Base-by-base conservation (phyloP, 805 yeast species). In the Ogataea pilisensis region DNA sequence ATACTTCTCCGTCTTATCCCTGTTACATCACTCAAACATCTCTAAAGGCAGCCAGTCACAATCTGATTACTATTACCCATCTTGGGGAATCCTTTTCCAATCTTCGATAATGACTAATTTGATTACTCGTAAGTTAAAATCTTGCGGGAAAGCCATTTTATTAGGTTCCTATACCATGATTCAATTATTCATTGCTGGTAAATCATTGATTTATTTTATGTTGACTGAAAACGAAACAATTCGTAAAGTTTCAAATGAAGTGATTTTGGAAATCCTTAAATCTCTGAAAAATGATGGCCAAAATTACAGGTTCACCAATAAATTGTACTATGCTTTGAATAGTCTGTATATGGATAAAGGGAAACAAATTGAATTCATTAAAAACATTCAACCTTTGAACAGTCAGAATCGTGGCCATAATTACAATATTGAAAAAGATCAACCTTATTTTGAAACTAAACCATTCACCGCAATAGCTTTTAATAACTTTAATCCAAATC, bases 41-140 rank as follows among this genome's bases (percentile, higher is more conserved):
- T 24, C 35, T 17, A 21, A 19, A 11, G n/a, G 34, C n/a, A n/a
- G n/a, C n/a, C n/a, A n/a, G n/a, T n/a, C n/a, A n/a, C n/a, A n/a
- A n/a, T n/a, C n/a, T n/a, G n/a, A n/a, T n/a, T n/a, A 17, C 25
- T 44, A 46, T 26, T 28, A 37, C n/a, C 48, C 55, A 11, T 53
- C 57, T 3, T 48, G 54, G 51, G 56, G 51, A 2, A 41, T 51
- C 11, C 19, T 51, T 5, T 42, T 51, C 16, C 47, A 43, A 37
- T 41, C 42, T 25, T 37, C 48, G n/a, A 14, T 44, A 20, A 42
- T 39, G 31, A 29, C 34, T 16, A 43, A 41, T 39, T 41, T 26
- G 30, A 45, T 44, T 9, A 16, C 41, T 7, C 27, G 22, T 8
- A 35, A 22, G 30, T 41, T 39, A 32, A 41, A 40, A 37, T 24